Conservation (phyloP, 202 grass and related monocot genomes). For the Panicum hallii region DNA sequence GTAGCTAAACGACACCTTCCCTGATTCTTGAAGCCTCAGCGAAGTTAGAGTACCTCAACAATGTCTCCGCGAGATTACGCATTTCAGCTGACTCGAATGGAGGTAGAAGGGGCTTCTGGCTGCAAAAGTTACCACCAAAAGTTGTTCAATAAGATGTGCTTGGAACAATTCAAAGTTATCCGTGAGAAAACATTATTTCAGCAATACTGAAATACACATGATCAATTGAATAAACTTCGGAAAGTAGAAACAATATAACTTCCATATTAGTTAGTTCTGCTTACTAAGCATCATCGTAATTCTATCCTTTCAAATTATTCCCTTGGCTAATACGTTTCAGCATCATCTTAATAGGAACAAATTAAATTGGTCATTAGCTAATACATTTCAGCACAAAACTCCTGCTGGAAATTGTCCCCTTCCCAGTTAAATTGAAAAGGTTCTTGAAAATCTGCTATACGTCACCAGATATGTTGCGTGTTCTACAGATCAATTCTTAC, state of each 20-base stretch:
- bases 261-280: neutral
- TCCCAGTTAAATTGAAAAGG: neutral
- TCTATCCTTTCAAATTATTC: neutral
- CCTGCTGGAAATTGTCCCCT: neutral
- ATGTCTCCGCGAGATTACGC: slow-evolving; percentile 82
- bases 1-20: neutral
- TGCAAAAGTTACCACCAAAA: slow-evolving; percentile 56
- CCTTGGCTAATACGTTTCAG: neutral
- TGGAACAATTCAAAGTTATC: slow-evolving; percentile 20
- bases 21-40: slow-evolving; percentile 15
- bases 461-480: neutral
- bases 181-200: slow-evolving; percentile 18
- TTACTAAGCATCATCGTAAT: neutral
- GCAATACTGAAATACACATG: neutral
- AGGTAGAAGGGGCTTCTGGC: slow-evolving; percentile 87
- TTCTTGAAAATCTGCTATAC: neutral
- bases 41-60: slow-evolving; percentile 70
- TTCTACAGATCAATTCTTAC: neutral
- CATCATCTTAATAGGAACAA: neutral
- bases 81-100: slow-evolving; percentile 88
- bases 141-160: slow-evolving; percentile 4
- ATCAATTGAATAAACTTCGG: neutral
- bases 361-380: neutral
- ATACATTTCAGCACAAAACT: neutral
- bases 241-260: neutral